These are phyloP conservation scores for Nasturtium officinale DNA, from an alignment of 345 rosid genomes.

Conservation along the genomic window DNA sequence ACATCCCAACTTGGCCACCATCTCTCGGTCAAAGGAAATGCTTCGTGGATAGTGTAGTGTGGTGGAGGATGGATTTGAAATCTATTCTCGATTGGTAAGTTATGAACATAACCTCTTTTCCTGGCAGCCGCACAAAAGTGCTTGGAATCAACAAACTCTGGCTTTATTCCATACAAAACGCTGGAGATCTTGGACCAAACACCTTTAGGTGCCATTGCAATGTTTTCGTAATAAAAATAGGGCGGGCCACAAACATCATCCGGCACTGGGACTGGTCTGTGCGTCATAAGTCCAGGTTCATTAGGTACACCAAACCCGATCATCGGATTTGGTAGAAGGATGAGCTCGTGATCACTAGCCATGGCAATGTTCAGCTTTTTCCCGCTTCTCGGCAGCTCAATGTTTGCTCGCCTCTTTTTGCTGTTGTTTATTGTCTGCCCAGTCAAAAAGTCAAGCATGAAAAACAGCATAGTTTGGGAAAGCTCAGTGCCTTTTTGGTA, in stretches of 20 bases:
- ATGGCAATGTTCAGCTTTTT: not conserved
- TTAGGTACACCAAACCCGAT: conserved; percentile 46
- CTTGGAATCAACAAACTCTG: conserved; percentile 43
- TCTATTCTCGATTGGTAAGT: not conserved
- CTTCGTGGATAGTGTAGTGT: conserved; percentile 31
- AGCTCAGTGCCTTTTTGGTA: not conserved
- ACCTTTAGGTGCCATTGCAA: conserved; percentile 45
- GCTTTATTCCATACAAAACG: conserved; percentile 30
- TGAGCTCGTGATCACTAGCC: conserved; percentile 1
- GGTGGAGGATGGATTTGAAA: conserved; percentile 38
- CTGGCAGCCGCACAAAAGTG: conserved; percentile 35
- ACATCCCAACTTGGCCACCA: conserved; percentile 89
- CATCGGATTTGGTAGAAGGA: conserved; percentile 27
- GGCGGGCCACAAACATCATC: conserved; percentile 33
- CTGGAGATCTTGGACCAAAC: conserved; percentile 43
- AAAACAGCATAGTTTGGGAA: not conserved
- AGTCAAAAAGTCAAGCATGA: no score
- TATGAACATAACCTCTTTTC: conserved; percentile 12
- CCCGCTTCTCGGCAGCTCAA: not conserved
- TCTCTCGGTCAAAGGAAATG: conserved; percentile 20
- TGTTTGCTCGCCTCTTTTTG: conserved; percentile 19
- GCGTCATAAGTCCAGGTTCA: not conserved
- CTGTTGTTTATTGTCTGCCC: not conserved
- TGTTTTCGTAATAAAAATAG: conserved; percentile 44
- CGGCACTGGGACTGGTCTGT: conserved; percentile 33